Percentiles rank a stretch among this genome's conserved stretches.
Evolutionary conservation across 2,329 filamentous ascomycete species (phyloP).

Genomic region (Coniella lustricola): DNA sequence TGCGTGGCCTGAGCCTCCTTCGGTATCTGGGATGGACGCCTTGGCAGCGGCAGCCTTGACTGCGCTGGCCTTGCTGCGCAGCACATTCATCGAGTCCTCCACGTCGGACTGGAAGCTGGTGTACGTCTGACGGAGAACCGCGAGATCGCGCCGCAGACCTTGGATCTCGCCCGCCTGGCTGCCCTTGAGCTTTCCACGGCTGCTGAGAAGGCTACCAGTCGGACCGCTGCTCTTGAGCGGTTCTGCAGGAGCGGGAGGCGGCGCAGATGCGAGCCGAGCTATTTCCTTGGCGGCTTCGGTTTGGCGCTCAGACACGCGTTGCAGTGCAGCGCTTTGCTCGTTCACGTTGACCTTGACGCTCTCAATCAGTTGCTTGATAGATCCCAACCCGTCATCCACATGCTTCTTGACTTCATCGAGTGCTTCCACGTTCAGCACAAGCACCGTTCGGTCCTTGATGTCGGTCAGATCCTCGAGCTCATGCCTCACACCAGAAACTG

Average conservation of each 20-base stretch:
- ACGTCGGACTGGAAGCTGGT: constrained; percentile 85
- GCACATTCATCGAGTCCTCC: constrained; percentile 74
- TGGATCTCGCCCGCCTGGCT: constrained; percentile 73
- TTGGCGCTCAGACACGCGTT: constrained; percentile 83
- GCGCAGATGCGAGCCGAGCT: constrained; percentile 48
- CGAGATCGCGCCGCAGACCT: constrained; percentile 76
- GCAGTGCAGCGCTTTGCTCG: constrained; percentile 73
- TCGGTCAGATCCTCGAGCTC: constrained; percentile 90
- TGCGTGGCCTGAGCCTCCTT: constrained; percentile 71
- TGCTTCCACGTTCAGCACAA: constrained; percentile 89
- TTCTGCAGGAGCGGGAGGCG: constrained; percentile 36
- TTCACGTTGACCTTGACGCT: constrained; percentile 77
- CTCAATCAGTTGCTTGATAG: constrained; percentile 75
- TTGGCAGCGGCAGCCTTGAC: constrained; percentile 72
- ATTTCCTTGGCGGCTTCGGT: constrained; percentile 85
- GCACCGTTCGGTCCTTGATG: constrained; percentile 87
- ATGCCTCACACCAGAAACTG: constrained; percentile 90
- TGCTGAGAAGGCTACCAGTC: constrained; percentile 16
- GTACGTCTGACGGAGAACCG: constrained; percentile 87
- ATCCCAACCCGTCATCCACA: constrained; percentile 83
- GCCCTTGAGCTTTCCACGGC: constrained; percentile 43
- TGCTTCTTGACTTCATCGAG: constrained; percentile 95
- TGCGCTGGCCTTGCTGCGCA: constrained; percentile 72
- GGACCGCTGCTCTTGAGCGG: constrained; percentile 37
- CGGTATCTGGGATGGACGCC: constrained; percentile 61